These are phyloP conservation scores for Trichoderma parareesei DNA, from an alignment of 495 filamentous ascomycete genomes.

Conservation along the genomic window DNA sequence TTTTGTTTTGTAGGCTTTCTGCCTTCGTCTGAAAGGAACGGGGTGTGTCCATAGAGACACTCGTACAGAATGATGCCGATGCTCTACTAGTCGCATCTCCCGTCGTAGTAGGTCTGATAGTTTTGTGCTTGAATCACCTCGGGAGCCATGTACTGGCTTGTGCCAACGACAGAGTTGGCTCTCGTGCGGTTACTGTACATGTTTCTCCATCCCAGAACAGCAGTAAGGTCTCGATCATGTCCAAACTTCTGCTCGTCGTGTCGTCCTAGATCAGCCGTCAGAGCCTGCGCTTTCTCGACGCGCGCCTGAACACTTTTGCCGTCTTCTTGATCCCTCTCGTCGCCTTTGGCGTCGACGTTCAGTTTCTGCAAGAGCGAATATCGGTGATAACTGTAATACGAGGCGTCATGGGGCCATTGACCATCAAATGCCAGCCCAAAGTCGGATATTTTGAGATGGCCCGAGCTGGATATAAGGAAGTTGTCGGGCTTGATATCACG, in stretches of 20 bases:
- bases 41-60: constrained; percentile 86
- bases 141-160: constrained; percentile 96
- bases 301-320: constrained; percentile 33
- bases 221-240: constrained; percentile 26
- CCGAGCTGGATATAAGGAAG: constrained; percentile 78
- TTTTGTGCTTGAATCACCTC: constrained; percentile 76
- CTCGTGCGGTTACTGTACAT: constrained; percentile 61
- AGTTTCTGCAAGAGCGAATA: constrained; percentile 67
- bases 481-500: constrained; percentile 96
- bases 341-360: constrained; percentile 66
- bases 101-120: constrained; percentile 54
- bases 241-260: constrained; percentile 34
- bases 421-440: constrained; percentile 93
- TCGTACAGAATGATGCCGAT: constrained; percentile 88
- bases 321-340: constrained; percentile 60
- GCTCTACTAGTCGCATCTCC: constrained; percentile 94
- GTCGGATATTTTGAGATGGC: constrained; percentile 90
- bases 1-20: constrained; percentile 69
- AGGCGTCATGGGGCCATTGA: constrained; percentile 84
- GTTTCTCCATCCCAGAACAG: constrained; percentile 71
- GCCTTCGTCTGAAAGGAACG: constrained; percentile 72
- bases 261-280: constrained; percentile 40
- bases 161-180: constrained; percentile 84
- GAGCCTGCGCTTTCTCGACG: constrained; percentile 22
- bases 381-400: constrained; percentile 75